Evolutionary conservation across 2,329 filamentous ascomycete species (phyloP), one percentile per base, ranked within the genome.

Genomic region (Amesomyces nigricolor): DNA sequence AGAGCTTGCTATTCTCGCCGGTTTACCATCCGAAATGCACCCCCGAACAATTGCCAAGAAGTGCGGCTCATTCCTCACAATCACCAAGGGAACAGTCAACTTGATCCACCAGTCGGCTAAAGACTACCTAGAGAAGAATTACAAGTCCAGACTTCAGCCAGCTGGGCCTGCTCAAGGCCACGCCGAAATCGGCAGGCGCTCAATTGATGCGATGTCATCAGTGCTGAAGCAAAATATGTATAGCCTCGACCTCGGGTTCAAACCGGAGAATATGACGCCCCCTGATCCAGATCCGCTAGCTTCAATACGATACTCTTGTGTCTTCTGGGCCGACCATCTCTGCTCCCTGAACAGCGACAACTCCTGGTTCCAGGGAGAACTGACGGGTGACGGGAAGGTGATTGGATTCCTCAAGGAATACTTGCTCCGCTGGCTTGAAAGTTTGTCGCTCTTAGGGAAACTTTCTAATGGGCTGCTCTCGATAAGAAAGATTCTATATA

Each of bases 1-100:
- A 0, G 64, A 66, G 51, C 48, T 65, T 32, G 42, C 43, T 2
- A 35, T 52, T 40, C 46, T 64, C 4, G 37, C 52, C 19, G 53
- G 54, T 8, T 47, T 61, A 30, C 57, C 40, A 54, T 16, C 35
- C 7, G 45, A 57, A 11, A 44, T 60, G 4, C 2, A 13, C 9
- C 38, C 16, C 38, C 11, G 16, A 19, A 19, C 17, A 19, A 19
- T 19, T 19, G 17, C 17, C 17, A 19, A 3, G 3, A 19, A 19
- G 17, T 19, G 3, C 17, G 17, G 17, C 17, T 19, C 17, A 19
- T 19, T 19, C 17, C 17, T 19, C 17, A 19, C 17, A 19, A 19
- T 19, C 17, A 19, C 17, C 17, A 19, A 19, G 17, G 17, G 17
- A 19, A 19, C 17, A 19, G 17, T 19, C 17, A 19, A 19, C 3